phyloP scores from a whole-genome alignment of 2,329 filamentous ascomycete genomes.

The Ceratocystis albifundus region DNA sequence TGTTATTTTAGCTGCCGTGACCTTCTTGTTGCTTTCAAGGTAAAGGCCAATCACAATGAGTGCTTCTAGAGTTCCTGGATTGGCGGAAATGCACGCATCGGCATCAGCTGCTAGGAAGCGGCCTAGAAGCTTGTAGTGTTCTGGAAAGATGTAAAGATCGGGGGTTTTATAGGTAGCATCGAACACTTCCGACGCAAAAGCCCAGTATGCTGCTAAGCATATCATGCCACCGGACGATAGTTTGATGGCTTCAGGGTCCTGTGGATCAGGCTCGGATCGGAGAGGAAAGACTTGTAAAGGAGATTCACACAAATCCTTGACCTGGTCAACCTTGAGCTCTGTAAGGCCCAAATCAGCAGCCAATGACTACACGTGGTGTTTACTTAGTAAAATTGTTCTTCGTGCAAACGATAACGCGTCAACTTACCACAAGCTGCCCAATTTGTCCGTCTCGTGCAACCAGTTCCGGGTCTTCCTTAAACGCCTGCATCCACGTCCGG shows the following conservation, averaged over 20 bases:
- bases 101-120: conserved; percentile 43
- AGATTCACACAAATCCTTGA: conserved; percentile 36
- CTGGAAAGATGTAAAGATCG: conserved; percentile 47
- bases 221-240: conserved; percentile 49
- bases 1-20: conserved; percentile 30
- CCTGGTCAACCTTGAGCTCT: conserved; percentile 36
- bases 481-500: conserved; percentile 51
- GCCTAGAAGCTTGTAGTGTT: conserved; percentile 44
- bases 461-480: conserved; percentile 50
- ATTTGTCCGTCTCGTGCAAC: conserved; percentile 53
- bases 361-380: conserved; percentile 38
- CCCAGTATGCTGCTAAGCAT: conserved; percentile 49
- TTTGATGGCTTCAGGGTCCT: conserved; percentile 41
- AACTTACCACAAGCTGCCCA: conserved; percentile 57
- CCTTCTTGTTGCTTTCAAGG: conserved; percentile 41
- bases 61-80: conserved; percentile 47
- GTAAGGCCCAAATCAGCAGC: conserved; percentile 50
- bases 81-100: conserved; percentile 38
- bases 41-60: conserved; percentile 49
- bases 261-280: conserved; percentile 36
- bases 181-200: conserved; percentile 52
- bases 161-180: conserved; percentile 44
- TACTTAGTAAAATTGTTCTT: background rate
- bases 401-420: background rate
- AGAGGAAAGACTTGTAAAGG: conserved; percentile 38